Conservation (phyloP, 1,284 basidiomycete genomes). For the Salmacisia buchloeana region DNA sequence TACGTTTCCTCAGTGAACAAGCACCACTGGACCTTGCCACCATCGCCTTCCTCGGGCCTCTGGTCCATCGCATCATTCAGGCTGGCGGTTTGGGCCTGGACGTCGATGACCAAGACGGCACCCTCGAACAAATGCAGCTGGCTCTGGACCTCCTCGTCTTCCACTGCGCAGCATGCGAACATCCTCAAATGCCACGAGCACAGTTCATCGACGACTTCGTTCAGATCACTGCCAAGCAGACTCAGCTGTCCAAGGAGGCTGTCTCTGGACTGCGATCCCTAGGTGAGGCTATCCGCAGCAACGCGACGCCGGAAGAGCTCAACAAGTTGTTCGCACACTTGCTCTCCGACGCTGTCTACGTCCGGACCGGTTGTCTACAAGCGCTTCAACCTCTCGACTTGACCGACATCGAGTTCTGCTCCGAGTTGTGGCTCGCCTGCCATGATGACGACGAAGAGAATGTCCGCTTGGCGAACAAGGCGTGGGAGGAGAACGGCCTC, state of each 20-base stretch:
- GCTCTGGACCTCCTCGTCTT: conserved; percentile 78
- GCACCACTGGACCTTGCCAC: conserved; percentile 76
- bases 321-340: conserved; percentile 64
- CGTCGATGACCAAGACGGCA: conserved; percentile 62
- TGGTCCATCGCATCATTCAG: conserved; percentile 67
- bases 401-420: conserved; percentile 87
- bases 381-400: conserved; percentile 87
- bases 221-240: conserved; percentile 69
- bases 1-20: conserved; percentile 77
- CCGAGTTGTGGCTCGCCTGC: conserved; percentile 79
- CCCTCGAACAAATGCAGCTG: conserved; percentile 79
- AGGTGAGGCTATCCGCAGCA: conserved; percentile 72
- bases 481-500: conserved; percentile 95
- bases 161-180: conserved; percentile 75
- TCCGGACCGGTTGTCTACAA: conserved; percentile 83
- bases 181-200: conserved; percentile 34
- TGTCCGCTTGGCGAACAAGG: conserved; percentile 68
- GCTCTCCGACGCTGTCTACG: conserved; percentile 80
- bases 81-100: conserved; percentile 64
- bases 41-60: conserved; percentile 73
- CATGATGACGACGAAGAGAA: conserved; percentile 93
- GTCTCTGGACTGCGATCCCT: conserved; percentile 76
- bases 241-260: conserved; percentile 77
- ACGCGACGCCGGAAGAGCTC: conserved; percentile 64
- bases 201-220: conserved; percentile 66